Percentiles rank a stretch among this genome's conserved stretches.
These are phyloP conservation scores for Acacia confusa DNA, from an alignment of 306 rosid genomes.

Conservation along the genomic window DNA sequence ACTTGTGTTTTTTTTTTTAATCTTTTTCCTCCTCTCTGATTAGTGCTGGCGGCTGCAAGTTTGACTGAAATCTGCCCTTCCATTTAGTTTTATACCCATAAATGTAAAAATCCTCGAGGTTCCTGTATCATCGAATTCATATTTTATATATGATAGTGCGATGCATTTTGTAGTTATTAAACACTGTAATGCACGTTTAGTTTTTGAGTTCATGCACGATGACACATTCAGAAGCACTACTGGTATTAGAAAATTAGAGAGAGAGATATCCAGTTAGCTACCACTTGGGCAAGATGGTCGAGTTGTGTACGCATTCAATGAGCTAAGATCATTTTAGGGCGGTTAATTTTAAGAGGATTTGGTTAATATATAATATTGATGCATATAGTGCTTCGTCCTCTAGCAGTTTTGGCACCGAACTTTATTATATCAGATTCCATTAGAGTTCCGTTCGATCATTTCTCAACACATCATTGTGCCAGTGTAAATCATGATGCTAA, in stretches of 20 bases:
- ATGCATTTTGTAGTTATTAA: constrained; percentile 11
- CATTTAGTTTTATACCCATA: not conserved
- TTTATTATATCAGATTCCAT: constrained; percentile 28
- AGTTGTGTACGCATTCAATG: constrained; percentile 24
- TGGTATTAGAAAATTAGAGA: not conserved
- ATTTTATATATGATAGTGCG: constrained; percentile 9
- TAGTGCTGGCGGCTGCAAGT: constrained; percentile 32
- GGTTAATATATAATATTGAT: constrained; percentile 26
- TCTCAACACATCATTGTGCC: not conserved
- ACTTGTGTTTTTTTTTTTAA: constrained; percentile 22
- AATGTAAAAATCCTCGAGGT: not conserved
- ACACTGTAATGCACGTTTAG: constrained; percentile 10
- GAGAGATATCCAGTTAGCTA: constrained; percentile 14
- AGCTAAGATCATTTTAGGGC: not conserved
- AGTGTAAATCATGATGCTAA: constrained; percentile 25
- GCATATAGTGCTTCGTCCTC: constrained; percentile 9
- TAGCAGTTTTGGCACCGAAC: constrained; percentile 9
- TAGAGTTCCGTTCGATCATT: constrained; percentile 8
- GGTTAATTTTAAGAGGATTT: constrained; percentile 14
- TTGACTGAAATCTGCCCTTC: constrained; percentile 22
- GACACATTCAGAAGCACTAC: constrained; percentile 18
- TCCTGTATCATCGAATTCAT: not conserved
- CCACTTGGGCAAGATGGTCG: constrained; percentile 9
- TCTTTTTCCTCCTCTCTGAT: not conserved
- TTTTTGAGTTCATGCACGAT: constrained; percentile 29